Percentiles rank a stretch among this genome's conserved stretches.
Evolutionary conservation across 805 yeast genomes (phyloP).

Genomic region (Tetrapisispora pingtungensis): DNA sequence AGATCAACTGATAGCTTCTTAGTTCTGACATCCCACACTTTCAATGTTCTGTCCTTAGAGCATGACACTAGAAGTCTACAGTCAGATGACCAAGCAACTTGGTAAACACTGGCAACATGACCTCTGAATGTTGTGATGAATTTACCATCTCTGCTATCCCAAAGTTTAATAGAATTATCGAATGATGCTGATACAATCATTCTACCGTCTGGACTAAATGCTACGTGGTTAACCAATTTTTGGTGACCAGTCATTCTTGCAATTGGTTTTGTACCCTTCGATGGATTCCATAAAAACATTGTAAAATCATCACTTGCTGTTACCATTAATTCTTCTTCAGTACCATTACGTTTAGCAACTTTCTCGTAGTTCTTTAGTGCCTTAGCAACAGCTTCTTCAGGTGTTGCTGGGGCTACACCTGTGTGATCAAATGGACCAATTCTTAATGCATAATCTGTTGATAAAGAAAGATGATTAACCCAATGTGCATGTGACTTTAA

Average conservation of each 20-base stretch:
- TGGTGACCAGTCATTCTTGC: slow-evolving; percentile 97
- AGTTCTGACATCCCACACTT: slow-evolving; percentile 91
- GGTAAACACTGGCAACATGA: slow-evolving; percentile 96
- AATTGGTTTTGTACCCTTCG: slow-evolving; percentile 68
- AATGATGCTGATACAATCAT: slow-evolving; percentile 85
- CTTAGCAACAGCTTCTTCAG: slow-evolving; percentile 37
- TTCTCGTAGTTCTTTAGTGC: slow-evolving; percentile 48
- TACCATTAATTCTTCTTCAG: slow-evolving; percentile 75
- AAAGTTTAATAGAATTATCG: slow-evolving; percentile 87
- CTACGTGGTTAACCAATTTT: slow-evolving; percentile 89
- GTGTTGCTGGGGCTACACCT: slow-evolving; percentile 35
- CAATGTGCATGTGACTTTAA: slow-evolving; percentile 91
- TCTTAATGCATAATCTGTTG: slow-evolving; percentile 81
- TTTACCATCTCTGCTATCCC: slow-evolving; percentile 93
- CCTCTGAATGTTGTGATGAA: slow-evolving; percentile 88
- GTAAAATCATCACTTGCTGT: slow-evolving; percentile 97
- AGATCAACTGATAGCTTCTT: slow-evolving; percentile 76
- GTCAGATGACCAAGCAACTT: slow-evolving; percentile 96
- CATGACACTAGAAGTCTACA: slow-evolving; percentile 84
- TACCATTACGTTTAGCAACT: slow-evolving; percentile 45
- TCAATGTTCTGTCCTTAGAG: slow-evolving; percentile 90
- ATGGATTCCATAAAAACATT: slow-evolving; percentile 95
- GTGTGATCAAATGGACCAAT: slow-evolving; percentile 82
- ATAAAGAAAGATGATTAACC: slow-evolving; percentile 88
- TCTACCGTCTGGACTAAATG: slow-evolving; percentile 93